These are phyloP conservation scores for Coprinopsis sp. DNA, from an alignment of 768 basidiomycete genomes.

Conservation along the genomic window DNA sequence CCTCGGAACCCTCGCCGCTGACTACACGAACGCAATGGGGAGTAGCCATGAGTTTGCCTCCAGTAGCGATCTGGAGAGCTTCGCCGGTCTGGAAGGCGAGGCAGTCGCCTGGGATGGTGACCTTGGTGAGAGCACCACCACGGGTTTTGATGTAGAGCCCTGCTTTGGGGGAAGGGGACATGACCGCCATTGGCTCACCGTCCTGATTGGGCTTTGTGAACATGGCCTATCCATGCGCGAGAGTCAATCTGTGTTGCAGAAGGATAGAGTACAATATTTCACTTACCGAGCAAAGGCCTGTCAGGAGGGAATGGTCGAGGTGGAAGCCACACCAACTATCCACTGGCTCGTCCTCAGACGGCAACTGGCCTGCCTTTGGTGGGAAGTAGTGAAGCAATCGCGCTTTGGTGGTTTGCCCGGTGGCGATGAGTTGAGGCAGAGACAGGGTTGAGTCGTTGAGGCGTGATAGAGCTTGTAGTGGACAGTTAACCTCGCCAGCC, in stretches of 20 bases:
- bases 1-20: conserved; percentile 35
- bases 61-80: conserved; percentile 87
- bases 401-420: conserved; percentile 84
- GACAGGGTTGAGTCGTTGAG: conserved; percentile 64
- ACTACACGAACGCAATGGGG: conserved; percentile 92
- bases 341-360: conserved; percentile 55
- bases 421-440: conserved; percentile 64
- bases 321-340: conserved; percentile 97
- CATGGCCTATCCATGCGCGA: conserved; percentile 56
- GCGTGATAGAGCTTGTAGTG: conserved; percentile 53
- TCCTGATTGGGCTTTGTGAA: conserved; percentile 55
- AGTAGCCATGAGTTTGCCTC: conserved; percentile 76
- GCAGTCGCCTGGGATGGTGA: conserved; percentile 79
- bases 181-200: conserved; percentile 43
- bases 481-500: not conserved
- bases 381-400: conserved; percentile 97
- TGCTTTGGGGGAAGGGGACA: conserved; percentile 68
- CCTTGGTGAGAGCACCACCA: conserved; percentile 72
- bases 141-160: conserved; percentile 92
- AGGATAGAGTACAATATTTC: not conserved
- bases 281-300: conserved; percentile 84
- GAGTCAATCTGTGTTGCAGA: conserved; percentile 4
- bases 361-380: conserved; percentile 29
- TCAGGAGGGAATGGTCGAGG: conserved; percentile 85
- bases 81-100: conserved; percentile 98